phyloP scores from a whole-genome alignment of 2,329 filamentous ascomycete genomes.

The Whalleya microplaca region DNA sequence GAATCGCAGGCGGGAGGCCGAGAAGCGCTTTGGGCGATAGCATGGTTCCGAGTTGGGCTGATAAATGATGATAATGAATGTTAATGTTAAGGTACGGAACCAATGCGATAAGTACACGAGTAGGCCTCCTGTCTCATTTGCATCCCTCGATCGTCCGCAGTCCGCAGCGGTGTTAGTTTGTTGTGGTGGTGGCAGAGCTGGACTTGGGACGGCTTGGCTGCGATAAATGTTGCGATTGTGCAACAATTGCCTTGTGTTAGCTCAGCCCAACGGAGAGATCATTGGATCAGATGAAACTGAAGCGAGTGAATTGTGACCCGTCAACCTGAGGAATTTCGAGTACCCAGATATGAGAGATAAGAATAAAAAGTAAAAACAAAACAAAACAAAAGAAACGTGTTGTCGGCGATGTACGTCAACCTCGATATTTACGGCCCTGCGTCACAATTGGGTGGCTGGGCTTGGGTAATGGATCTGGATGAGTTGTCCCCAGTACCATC shows the following conservation, averaged over 20 bases:
- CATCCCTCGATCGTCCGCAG: not conserved
- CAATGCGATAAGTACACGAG: not conserved
- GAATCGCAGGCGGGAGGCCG: slow-evolving; percentile 47
- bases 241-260: slow-evolving; percentile 11
- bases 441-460: not conserved
- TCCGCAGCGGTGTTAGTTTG: not conserved
- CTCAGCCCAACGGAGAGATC: slow-evolving; percentile 3
- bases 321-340: not conserved
- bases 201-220: not conserved
- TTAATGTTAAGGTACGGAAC: not conserved
- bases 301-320: not conserved
- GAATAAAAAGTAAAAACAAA: slow-evolving; percentile 1
- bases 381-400: too few species aligned
- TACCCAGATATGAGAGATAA: not conserved
- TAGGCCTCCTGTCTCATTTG: not conserved
- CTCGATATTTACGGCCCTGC: not conserved
- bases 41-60: slow-evolving; percentile 40
- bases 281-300: slow-evolving; percentile 8
- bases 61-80: not conserved
- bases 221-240: slow-evolving; percentile 2
- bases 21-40: slow-evolving; percentile 41
- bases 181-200: slow-evolving; percentile 2
- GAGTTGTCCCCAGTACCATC: not conserved
- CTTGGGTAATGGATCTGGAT: not conserved
- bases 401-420: too few species aligned